A percentile compares a stretch with the other conserved stretches of the same genome.
These are phyloP conservation scores for Umbelopsis sp. DNA, from an alignment of 192 early-diverging fungal genomes.

Conservation along the genomic window DNA sequence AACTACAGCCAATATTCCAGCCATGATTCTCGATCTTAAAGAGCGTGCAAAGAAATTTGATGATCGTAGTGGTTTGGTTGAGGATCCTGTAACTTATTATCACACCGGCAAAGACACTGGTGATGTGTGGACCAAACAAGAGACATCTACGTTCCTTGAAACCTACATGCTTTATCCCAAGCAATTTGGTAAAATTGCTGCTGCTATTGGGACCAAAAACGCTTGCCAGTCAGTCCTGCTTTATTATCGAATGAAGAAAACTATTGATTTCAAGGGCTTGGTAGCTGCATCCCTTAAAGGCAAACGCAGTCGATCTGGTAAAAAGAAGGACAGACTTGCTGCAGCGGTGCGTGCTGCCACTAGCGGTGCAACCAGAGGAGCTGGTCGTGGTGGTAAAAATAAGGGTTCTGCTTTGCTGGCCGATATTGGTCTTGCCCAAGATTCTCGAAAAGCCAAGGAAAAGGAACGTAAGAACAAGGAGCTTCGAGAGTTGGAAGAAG, in stretches of 20 bases:
- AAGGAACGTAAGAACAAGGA: constrained; percentile 49
- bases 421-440: constrained; percentile 58
- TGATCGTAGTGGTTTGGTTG: constrained; percentile 61
- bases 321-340: constrained; percentile 45
- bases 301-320: constrained; percentile 50
- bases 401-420: constrained; percentile 48
- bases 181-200: constrained; percentile 75
- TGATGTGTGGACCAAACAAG: constrained; percentile 65
- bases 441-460: constrained; percentile 43
- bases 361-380: constrained; percentile 38
- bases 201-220: constrained; percentile 62
- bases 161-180: constrained; percentile 71
- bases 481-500: constrained; percentile 49
- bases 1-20: constrained; percentile 72
- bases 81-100: constrained; percentile 64
- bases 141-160: constrained; percentile 66
- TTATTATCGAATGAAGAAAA: constrained; percentile 82
- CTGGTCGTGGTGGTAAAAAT: constrained; percentile 34
- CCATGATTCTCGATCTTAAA: constrained; percentile 68
- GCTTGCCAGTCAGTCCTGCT: constrained; percentile 73
- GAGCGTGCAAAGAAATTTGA: constrained; percentile 57
- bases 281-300: constrained; percentile 43
- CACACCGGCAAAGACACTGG: constrained; percentile 59
- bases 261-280: constrained; percentile 69
- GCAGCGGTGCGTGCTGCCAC: constrained; percentile 44